Evolutionary conservation across 2,329 filamentous ascomycete species (phyloP), one percentile per base, ranked within the genome.

Genomic region (Claviceps maximensis): DNA sequence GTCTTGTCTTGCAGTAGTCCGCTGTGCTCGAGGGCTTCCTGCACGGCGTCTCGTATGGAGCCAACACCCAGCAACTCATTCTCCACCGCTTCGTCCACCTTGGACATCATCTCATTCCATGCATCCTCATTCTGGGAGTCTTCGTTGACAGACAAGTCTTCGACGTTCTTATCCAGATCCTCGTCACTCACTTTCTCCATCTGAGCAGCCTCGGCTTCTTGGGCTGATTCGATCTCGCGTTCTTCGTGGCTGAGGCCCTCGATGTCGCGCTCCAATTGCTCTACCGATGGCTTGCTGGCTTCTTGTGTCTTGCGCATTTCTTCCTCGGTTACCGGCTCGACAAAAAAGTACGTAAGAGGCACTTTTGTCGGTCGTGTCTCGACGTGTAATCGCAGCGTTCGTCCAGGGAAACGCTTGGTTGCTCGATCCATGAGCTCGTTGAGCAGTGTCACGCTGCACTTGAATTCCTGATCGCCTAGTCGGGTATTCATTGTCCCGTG

Each of bases 331-430:
- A 97, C 83, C 3, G 93, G 90, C 66, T 95, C 86, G 15, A 84
- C 90, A 63, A 95, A 95, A 51, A 97, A 81, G 63, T 95, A 91
- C 80, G 95, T 90, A 60, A 85, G 82, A 0, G 85, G 78, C 3
- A 74, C 67, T 10, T 67, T 67, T 8, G 74, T 74, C 1, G 72
- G 71, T 12, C 87, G 78, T 1, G 89, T 87, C 65, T 96, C 89
- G 54, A 95, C 84, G 65, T 90, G 84, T 40, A 96, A 65, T 12
- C 89, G 84, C 5, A 96, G 71, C 1, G 88, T 88, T 66, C 79
- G 75, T 45, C 84, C 74, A 0, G 93, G 93, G 62, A 84, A 97
- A 57, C 78, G 82, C 44, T 77, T 69, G 0, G 86, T 88, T 4
- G 87, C 89, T 56, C 78, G 80, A 65, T 95, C 74, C 40, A 98